Evolutionary conservation across 2,329 filamentous ascomycete species (phyloP), one percentile per base, ranked within the genome.

Genomic region (Colletotrichum liriopes): DNA sequence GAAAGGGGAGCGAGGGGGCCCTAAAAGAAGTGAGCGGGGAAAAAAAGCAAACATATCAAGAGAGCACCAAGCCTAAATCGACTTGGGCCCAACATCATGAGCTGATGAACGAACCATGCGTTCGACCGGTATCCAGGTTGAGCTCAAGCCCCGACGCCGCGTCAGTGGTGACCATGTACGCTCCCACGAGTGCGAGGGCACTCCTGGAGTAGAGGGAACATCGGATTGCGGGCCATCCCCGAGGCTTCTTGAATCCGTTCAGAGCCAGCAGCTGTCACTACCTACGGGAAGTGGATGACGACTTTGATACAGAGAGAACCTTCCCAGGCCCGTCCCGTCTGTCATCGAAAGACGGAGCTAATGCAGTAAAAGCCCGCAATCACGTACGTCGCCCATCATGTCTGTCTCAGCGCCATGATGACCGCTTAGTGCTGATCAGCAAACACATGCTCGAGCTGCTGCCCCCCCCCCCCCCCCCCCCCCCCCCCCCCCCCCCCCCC

Each of bases 11-110:
- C 18, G 23, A 49, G 32, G 20, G 32, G 26, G 51, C 5, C n/a
- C 18, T 18, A 35, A 29, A n/a, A 7, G 35, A 47, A 12, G 14
- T 37, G 20, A 14, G 41, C 20, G 49, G 32, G 41, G 18, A 35
- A 29, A 59, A 72, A 69, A 72, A 72, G 69, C 58, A 72, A 72
- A 55, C 35, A 63, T 62, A 32, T 59, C 37, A 43, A 23, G 26
- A 49, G 43, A 35, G 41, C 55, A 62, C 68, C 68, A 58, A 43
- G 5, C 65, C 68, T 47, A 45, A 64, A 43, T 41, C 26, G 61
- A 68, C 56, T 41, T 43, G 65, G 49, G 32, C 37, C 58, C 29
- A 64, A 26, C 52, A 29, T 55, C n/a, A 68, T 59, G 52, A 68
- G 58, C 52, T 64, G 69, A 72, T 64, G 65, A 69, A 64, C 35